These are phyloP conservation scores for Magnolia changhungtana DNA, from an alignment of 164 flowering plant species.

Conservation along the genomic window DNA sequence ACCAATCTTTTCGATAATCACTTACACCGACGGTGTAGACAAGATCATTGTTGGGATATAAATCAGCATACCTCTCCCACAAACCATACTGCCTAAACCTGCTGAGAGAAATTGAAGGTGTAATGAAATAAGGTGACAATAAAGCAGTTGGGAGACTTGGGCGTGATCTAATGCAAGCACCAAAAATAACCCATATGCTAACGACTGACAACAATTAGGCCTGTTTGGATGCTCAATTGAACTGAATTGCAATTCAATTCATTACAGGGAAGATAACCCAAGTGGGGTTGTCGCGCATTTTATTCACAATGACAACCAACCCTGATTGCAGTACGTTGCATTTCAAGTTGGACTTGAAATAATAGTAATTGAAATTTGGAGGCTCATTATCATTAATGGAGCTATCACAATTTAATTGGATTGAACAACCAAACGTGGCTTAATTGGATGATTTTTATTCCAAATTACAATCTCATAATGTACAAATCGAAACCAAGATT, in stretches of 20 bases:
- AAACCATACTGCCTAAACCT: constrained; percentile 87
- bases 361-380: no score
- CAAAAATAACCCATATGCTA: no score
- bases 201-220: no score
- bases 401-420: background rate
- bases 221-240: background rate
- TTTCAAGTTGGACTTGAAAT: background rate
- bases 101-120: background rate
- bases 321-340: background rate
- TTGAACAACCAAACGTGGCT: background rate
- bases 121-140: background rate
- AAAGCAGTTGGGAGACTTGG: no score
- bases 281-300: no score
- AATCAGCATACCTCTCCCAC: constrained; percentile 77
- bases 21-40: constrained; percentile 54
- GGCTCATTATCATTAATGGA: background rate
- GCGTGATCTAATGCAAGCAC: background rate
- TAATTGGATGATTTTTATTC: background rate
- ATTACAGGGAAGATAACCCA: no score
- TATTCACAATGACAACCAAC: background rate
- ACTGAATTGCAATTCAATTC: background rate
- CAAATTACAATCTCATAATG: background rate
- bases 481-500: background rate
- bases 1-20: constrained; percentile 70
- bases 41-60: constrained; percentile 65